These are phyloP conservation scores for Rhynchospora tenuis DNA, from an alignment of 176 grass and related monocot species.

Conservation along the genomic window DNA sequence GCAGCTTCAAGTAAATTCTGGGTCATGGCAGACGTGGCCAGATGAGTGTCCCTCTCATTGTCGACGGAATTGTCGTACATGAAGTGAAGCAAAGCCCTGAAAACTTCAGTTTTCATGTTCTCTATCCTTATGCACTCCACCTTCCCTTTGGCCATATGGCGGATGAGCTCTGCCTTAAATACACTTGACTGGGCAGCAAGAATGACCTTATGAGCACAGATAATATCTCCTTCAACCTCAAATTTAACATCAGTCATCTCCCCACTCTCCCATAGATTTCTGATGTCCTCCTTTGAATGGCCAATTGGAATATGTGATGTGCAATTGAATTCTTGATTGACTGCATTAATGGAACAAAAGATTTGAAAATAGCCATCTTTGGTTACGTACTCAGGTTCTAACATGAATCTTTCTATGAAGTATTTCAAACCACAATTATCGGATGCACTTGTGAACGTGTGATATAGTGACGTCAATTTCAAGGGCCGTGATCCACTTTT, in stretches of 20 bases:
- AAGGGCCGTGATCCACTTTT: not conserved
- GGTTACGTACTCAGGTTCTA: not conserved
- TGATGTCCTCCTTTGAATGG: not conserved
- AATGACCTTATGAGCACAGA: slow-evolving; percentile 12
- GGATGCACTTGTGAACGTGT: not conserved
- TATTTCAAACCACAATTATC: not conserved
- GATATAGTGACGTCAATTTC: not conserved
- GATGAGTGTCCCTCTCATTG: not conserved
- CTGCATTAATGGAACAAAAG: not conserved
- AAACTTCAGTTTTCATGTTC: slow-evolving; percentile 2
- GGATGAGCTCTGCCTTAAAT: not conserved
- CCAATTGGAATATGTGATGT: not conserved
- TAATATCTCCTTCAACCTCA: slow-evolving; percentile 4
- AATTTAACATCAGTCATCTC: not conserved
- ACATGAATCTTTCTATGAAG: not conserved
- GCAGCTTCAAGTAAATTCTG: slow-evolving; percentile 34
- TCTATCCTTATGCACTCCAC: not conserved
- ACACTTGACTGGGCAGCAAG: not conserved
- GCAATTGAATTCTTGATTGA: not conserved
- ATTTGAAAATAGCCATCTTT: not conserved
- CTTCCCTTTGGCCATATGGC: not conserved
- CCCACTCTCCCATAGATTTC: not conserved
- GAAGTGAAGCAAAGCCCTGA: slow-evolving; percentile 16
- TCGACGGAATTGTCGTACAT: not conserved
- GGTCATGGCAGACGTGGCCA: not conserved